Percentiles rank a stretch among this genome's conserved stretches.
Evolutionary conservation across 2,329 filamentous ascomycete species (phyloP).

Genomic region (Epichloe brachyelytri): DNA sequence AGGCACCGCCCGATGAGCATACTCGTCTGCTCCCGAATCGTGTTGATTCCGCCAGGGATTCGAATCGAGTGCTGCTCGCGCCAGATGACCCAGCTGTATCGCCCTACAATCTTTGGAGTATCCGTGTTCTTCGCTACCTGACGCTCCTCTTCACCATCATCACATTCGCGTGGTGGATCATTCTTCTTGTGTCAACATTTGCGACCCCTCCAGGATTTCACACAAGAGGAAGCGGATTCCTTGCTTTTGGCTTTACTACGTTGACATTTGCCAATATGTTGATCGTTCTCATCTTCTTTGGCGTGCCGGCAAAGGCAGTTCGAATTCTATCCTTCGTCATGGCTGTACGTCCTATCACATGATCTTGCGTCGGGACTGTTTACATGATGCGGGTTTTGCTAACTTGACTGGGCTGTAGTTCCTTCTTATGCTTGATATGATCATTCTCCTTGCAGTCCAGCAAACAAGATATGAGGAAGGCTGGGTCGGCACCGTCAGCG

Average conservation of each 20-base stretch:
- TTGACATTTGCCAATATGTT: conserved; percentile 65
- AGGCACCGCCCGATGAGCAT: conserved; percentile 33
- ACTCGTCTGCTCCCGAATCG: conserved; percentile 58
- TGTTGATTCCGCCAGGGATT: conserved; percentile 40
- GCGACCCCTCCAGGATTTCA: conserved; percentile 80
- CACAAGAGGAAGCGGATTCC: conserved; percentile 83
- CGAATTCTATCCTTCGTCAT: conserved; percentile 60
- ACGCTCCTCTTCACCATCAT: conserved; percentile 64
- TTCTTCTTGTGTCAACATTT: conserved; percentile 81
- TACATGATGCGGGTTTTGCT: background rate
- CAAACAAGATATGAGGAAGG: conserved; percentile 72
- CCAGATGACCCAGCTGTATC: conserved; percentile 47
- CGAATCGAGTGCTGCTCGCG: conserved; percentile 22
- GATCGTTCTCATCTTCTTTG: conserved; percentile 74
- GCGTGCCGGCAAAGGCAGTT: conserved; percentile 67
- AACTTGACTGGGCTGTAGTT: conserved; percentile 11
- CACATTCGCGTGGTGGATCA: conserved; percentile 83
- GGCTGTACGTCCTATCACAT: conserved; percentile 23
- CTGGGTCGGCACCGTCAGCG: conserved; percentile 79
- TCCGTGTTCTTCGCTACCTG: conserved; percentile 66
- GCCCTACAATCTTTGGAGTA: conserved; percentile 89
- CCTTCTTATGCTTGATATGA: conserved; percentile 46
- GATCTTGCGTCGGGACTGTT: background rate
- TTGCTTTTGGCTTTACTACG: conserved; percentile 72
- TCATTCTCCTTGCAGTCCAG: conserved; percentile 65